Evolutionary conservation across 495 filamentous ascomycete species (phyloP).

Genomic region (Xylaria bambusicola): DNA sequence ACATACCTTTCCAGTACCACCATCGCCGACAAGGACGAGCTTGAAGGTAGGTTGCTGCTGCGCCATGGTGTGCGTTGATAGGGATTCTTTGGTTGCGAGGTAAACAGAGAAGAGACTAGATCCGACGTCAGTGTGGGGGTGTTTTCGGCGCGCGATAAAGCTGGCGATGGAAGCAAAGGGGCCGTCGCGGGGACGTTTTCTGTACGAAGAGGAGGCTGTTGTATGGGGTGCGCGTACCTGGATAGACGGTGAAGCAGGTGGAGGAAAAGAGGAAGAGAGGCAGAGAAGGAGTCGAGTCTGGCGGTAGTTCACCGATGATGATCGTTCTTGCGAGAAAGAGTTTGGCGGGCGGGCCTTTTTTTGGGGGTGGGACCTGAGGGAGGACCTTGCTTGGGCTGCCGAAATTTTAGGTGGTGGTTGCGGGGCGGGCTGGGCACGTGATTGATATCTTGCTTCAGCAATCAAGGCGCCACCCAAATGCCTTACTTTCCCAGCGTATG

Average conservation of each 20-base stretch:
- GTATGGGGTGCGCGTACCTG: slow-evolving; percentile 14
- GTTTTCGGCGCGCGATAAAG: slow-evolving; percentile 9
- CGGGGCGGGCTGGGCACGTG: slow-evolving; percentile 22
- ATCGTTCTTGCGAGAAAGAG: slow-evolving; percentile 21
- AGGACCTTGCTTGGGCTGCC: slow-evolving; percentile 19
- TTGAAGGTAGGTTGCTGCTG: slow-evolving; percentile 78
- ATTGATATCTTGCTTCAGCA: no score
- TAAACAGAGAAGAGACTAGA: slow-evolving; percentile 42
- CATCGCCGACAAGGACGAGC: slow-evolving; percentile 99
- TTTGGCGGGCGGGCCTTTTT: slow-evolving; percentile 22
- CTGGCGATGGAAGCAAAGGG: slow-evolving; percentile 1
- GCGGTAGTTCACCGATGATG: slow-evolving; percentile 19
- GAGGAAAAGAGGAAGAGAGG: neutral
- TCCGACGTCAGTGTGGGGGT: slow-evolving; percentile 35
- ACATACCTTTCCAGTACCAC: slow-evolving; percentile 98
- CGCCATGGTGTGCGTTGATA: slow-evolving; percentile 56
- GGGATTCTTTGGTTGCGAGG: slow-evolving; percentile 27
- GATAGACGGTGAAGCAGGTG: neutral
- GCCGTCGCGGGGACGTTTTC: slow-evolving; percentile 1
- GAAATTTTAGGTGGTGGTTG: slow-evolving; percentile 21
- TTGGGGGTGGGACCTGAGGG: slow-evolving; percentile 15
- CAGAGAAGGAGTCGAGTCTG: neutral
- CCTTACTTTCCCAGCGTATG: no score
- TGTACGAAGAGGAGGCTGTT: neutral
- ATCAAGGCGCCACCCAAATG: no score